phyloP scores from a whole-genome alignment of 169 alveolate genomes.

The Babesia bigemina region DNA sequence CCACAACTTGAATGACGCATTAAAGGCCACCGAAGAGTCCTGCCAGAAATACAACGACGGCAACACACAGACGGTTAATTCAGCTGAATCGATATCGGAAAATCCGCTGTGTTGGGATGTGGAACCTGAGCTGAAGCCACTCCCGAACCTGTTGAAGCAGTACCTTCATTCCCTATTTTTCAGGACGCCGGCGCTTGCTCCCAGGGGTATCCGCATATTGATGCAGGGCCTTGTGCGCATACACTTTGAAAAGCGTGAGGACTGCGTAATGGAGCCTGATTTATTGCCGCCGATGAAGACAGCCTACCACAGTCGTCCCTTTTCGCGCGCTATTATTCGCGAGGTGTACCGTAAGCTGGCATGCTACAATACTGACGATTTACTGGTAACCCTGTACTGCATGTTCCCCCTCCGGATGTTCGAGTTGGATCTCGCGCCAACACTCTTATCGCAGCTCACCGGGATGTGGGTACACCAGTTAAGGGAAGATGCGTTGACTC shows the following conservation, averaged over 20 bases:
- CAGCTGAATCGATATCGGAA: not conserved
- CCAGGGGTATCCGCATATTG: slow-evolving; percentile 73
- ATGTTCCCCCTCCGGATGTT: slow-evolving; percentile 51
- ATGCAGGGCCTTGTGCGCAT: slow-evolving; percentile 75
- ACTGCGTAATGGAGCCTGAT: slow-evolving; percentile 63
- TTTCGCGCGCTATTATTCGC: slow-evolving; percentile 73
- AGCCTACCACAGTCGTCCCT: slow-evolving; percentile 65
- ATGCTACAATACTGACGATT: slow-evolving; percentile 75
- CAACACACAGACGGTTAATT: not conserved
- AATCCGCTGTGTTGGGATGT: not conserved
- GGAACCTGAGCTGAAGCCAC: slow-evolving; percentile 25
- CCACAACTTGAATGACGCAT: not conserved
- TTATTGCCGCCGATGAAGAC: slow-evolving; percentile 72
- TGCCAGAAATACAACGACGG: not conserved
- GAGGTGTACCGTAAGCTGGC: slow-evolving; percentile 75
- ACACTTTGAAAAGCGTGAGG: slow-evolving; percentile 78
- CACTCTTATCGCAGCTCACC: slow-evolving; percentile 31
- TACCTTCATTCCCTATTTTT: slow-evolving; percentile 74
- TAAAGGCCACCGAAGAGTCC: not conserved
- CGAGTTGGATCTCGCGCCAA: slow-evolving; percentile 42
- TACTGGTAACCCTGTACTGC: slow-evolving; percentile 64
- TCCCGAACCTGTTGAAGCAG: slow-evolving; percentile 69
- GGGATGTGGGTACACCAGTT: slow-evolving; percentile 61
- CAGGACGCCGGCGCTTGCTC: slow-evolving; percentile 81
- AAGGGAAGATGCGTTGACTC: slow-evolving; percentile 8